Percentiles rank a stretch among this genome's conserved stretches.
Evolutionary conservation across 2,329 filamentous ascomycete genomes (phyloP).

Genomic region (Ophiosphaerella narmari): DNA sequence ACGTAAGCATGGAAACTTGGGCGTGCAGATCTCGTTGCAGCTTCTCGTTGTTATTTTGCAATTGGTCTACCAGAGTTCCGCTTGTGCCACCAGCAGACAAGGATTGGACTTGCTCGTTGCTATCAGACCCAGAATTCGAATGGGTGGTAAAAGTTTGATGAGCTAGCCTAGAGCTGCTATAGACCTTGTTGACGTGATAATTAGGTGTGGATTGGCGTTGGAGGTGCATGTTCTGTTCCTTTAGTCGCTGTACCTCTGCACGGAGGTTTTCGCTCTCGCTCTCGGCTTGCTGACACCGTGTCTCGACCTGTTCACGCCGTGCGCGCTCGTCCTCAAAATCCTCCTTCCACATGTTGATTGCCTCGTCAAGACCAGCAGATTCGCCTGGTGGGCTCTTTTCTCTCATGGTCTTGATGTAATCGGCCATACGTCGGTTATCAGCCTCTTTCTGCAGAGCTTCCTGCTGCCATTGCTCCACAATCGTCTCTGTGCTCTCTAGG

Average conservation of each 20-base stretch:
- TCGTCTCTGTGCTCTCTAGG: slow-evolving; percentile 79
- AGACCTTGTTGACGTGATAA: slow-evolving; percentile 43
- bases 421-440: slow-evolving; percentile 84
- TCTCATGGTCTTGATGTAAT: slow-evolving; percentile 72
- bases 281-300: slow-evolving; percentile 84
- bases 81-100: slow-evolving; percentile 50
- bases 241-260: slow-evolving; percentile 79
- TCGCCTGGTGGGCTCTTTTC: slow-evolving; percentile 48
- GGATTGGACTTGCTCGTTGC: slow-evolving; percentile 36
- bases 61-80: slow-evolving; percentile 79
- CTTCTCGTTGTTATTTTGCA: slow-evolving; percentile 91
- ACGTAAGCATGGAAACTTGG: slow-evolving; percentile 96
- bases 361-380: slow-evolving; percentile 46
- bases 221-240: slow-evolving; percentile 47
- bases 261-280: slow-evolving; percentile 83
- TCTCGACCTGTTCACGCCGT: slow-evolving; percentile 84
- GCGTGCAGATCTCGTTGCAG: slow-evolving; percentile 89
- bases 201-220: slow-evolving; percentile 43
- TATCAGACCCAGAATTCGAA: slow-evolving; percentile 48
- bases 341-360: slow-evolving; percentile 86
- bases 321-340: slow-evolving; percentile 90
- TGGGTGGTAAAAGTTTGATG: slow-evolving; percentile 44
- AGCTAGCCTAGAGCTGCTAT: slow-evolving; percentile 47
- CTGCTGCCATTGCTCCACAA: slow-evolving; percentile 79
- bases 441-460: slow-evolving; percentile 79